A percentile compares a stretch with the other conserved stretches of the same genome.
Conservation (phyloP, 306 rosid species). For the Pterocarpus santalinus region DNA sequence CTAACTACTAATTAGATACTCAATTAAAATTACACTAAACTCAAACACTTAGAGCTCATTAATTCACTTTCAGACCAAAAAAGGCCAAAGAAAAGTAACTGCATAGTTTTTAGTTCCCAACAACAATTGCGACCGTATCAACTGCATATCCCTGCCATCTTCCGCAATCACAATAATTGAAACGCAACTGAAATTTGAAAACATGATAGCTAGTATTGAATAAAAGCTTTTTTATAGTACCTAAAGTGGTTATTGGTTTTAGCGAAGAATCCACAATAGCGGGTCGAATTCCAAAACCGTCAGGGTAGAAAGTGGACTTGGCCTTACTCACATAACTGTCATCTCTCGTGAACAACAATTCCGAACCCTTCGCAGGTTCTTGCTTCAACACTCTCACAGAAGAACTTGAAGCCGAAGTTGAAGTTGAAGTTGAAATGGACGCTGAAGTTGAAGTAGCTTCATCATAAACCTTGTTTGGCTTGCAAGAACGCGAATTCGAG, state of each 20-base stretch:
- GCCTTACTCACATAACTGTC: constrained; percentile 65
- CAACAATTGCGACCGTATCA: too few species aligned
- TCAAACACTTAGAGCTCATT: neutral
- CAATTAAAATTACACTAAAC: neutral
- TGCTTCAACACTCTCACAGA: constrained; percentile 35
- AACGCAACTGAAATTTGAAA: too few species aligned
- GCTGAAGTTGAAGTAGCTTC: too few species aligned
- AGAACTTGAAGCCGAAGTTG: neutral
- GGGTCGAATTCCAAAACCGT: constrained; percentile 27
- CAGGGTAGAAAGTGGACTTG: constrained; percentile 38
- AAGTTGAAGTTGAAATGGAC: too few species aligned
- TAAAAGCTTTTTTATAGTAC: constrained; percentile 21
- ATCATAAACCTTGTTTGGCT: too few species aligned
- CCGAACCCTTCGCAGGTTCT: constrained; percentile 36
- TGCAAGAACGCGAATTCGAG: constrained; percentile 1
- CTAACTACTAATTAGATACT: neutral
- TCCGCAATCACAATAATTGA: too few species aligned
- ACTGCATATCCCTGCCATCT: too few species aligned
- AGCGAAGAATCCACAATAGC: constrained; percentile 58
- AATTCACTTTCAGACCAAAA: neutral
- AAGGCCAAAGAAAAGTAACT: neutral
- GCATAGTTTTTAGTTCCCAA: too few species aligned
- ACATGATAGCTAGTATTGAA: too few species aligned
- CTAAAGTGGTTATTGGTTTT: constrained; percentile 50
- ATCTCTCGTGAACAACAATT: constrained; percentile 59